Conservation (phyloP, 1,284 basidiomycete genomes). For the Trichosporon coremiiforme region DNA sequence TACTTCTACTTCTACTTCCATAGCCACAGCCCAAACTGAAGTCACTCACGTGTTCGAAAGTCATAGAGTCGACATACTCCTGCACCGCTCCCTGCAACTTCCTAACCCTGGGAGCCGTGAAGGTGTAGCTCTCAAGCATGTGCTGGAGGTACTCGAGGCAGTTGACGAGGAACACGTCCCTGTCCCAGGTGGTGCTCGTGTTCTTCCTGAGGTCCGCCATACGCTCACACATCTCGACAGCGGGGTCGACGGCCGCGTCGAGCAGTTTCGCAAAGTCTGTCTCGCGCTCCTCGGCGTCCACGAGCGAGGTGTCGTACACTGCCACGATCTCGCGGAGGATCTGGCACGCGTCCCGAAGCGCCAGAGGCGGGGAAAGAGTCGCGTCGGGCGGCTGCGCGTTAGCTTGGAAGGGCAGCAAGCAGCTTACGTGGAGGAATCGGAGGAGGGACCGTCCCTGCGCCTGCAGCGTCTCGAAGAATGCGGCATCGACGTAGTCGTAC, state of each 20-base stretch:
- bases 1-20: not conserved
- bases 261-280: conserved; percentile 69
- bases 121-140: conserved; percentile 70
- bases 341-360: conserved; percentile 76
- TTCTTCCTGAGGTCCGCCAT: conserved; percentile 65
- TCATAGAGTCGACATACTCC: conserved; percentile 66
- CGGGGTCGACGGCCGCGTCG: conserved; percentile 79
- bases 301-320: conserved; percentile 80
- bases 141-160: conserved; percentile 77
- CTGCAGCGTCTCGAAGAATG: conserved; percentile 83
- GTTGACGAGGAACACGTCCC: conserved; percentile 77
- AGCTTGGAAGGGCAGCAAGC: not conserved
- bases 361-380: conserved; percentile 72
- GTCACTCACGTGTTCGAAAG: conserved; percentile 80
- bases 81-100: conserved; percentile 68
- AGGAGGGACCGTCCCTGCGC: conserved; percentile 74
- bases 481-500: conserved; percentile 73
- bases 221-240: conserved; percentile 70
- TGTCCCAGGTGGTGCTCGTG: conserved; percentile 67
- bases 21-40: not conserved
- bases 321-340: conserved; percentile 82
- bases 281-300: conserved; percentile 57
- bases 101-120: conserved; percentile 67
- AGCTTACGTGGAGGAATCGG: conserved; percentile 62
- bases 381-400: conserved; percentile 69